phyloP scores from a whole-genome alignment of 306 rosid genomes.

The Lablab purpureus region DNA sequence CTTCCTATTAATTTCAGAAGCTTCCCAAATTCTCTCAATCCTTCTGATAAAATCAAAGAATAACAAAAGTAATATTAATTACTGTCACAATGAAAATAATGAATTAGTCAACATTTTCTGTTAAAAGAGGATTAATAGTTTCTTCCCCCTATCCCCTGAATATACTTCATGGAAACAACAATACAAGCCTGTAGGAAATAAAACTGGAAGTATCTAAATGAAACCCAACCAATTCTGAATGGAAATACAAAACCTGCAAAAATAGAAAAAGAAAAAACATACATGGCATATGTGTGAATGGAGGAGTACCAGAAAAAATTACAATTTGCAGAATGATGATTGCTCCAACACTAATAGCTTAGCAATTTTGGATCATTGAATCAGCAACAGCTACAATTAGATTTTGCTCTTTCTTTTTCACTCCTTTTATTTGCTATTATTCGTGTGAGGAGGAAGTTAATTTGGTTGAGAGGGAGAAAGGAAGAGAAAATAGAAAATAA shows the following conservation, averaged over 20 bases:
- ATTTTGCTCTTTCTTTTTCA: conserved; percentile 4
- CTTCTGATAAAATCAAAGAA: conserved; percentile 41
- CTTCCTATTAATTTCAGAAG: conserved; percentile 43
- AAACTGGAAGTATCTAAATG: conserved; percentile 12
- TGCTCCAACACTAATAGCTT: neutral
- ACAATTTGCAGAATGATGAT: conserved; percentile 25
- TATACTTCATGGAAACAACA: conserved; percentile 12
- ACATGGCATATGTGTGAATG: conserved; percentile 31
- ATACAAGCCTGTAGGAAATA: conserved; percentile 24
- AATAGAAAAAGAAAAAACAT: neutral
- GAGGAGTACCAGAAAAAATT: conserved; percentile 48
- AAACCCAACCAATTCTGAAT: conserved; percentile 26
- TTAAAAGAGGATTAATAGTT: neutral
- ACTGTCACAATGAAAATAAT: neutral
- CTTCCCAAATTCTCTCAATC: conserved; percentile 38
- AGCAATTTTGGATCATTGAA: conserved; percentile 29
- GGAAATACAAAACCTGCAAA: conserved; percentile 15
- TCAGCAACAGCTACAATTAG: conserved; percentile 32
- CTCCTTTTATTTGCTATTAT: neutral
- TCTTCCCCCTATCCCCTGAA: neutral
- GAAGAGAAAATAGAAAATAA: conserved; percentile 1
- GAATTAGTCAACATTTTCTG: neutral
- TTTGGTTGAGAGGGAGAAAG: neutral
- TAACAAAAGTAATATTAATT: neutral
- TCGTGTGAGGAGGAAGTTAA: neutral